These are phyloP conservation scores for Hypoxylon subgilvum DNA, from an alignment of 495 filamentous ascomycete genomes.

Conservation along the genomic window DNA sequence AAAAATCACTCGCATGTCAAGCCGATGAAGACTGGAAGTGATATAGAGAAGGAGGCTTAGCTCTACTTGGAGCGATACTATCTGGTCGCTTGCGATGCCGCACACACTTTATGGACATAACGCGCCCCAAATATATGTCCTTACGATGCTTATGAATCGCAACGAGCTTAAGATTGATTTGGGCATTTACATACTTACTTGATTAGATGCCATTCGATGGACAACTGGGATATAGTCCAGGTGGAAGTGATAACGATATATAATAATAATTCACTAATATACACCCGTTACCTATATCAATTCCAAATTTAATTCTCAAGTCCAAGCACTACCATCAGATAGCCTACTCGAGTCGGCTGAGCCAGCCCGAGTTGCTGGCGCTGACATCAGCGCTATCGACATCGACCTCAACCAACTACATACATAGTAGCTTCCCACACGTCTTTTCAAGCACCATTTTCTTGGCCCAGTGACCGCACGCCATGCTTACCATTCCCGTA, in stretches of 20 bases:
- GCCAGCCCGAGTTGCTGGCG: slow-evolving; percentile 3
- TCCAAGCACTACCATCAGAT: not conserved
- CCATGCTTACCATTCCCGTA: slow-evolving; percentile 1
- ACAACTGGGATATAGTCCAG: too few relatives aligned
- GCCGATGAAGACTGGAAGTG: slow-evolving; percentile 8
- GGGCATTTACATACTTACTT: too few relatives aligned
- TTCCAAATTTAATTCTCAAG: not conserved
- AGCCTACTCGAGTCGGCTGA: slow-evolving; percentile 8
- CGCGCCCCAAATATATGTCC: not conserved
- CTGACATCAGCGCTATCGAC: slow-evolving; percentile 27
- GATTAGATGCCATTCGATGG: too few relatives aligned
- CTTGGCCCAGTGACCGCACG: not conserved
- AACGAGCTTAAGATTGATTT: slow-evolving; percentile 28
- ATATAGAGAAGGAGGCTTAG: slow-evolving; percentile 38
- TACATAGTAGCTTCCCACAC: not conserved
- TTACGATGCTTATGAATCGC: slow-evolving; percentile 15
- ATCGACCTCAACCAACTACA: not conserved
- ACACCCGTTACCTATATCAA: not conserved
- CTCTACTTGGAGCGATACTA: not conserved
- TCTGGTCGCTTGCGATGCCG: not conserved
- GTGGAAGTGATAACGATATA: not conserved
- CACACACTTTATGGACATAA: not conserved
- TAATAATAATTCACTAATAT: not conserved
- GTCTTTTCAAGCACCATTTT: not conserved
- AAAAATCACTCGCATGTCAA: slow-evolving; percentile 34